phyloP scores from a whole-genome alignment of 148 eudicot species.

The Chenopodium quinoa region DNA sequence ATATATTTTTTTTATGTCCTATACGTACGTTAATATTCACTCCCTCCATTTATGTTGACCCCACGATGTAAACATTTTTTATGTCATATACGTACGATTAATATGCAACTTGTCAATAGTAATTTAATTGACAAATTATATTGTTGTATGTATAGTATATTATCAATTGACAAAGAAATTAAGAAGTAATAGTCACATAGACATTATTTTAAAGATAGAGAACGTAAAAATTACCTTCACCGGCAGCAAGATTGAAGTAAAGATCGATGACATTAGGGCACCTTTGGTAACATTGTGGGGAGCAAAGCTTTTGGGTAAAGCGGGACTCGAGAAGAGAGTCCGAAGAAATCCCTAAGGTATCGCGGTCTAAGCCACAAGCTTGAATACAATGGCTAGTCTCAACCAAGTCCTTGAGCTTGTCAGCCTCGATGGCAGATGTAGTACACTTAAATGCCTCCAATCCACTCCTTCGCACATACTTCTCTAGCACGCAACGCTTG shows the following conservation, averaged over 20 bases:
- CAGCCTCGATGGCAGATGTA: slow-evolving; percentile 55
- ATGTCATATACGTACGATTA: too few species aligned
- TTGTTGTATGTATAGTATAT: too few species aligned
- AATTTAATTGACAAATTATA: too few species aligned
- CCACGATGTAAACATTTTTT: too few species aligned
- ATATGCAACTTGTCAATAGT: too few species aligned
- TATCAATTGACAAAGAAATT: too few species aligned
- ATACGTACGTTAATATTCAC: too few species aligned
- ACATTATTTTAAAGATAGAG: too few species aligned
- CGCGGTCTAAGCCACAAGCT: slow-evolving; percentile 60
- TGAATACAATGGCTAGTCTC: slow-evolving; percentile 52
- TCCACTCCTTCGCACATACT: slow-evolving; percentile 47
- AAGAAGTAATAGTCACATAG: too few species aligned
- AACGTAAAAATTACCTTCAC: slow-evolving; percentile 48
- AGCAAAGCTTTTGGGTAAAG: slow-evolving; percentile 61
- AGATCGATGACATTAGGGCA: slow-evolving; percentile 76
- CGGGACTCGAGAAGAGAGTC: slow-evolving; percentile 62
- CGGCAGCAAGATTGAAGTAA: slow-evolving; percentile 74
- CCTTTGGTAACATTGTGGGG: slow-evolving; percentile 45
- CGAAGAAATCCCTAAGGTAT: slow-evolving; percentile 61
- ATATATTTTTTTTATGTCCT: too few species aligned
- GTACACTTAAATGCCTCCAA: slow-evolving; percentile 44
- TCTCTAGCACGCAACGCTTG: slow-evolving; percentile 69
- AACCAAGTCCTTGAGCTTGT: slow-evolving; percentile 39
- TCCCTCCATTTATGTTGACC: too few species aligned